Conservation (phyloP, 2,329 filamentous ascomycete species). For the Pezicula rhizophila region DNA sequence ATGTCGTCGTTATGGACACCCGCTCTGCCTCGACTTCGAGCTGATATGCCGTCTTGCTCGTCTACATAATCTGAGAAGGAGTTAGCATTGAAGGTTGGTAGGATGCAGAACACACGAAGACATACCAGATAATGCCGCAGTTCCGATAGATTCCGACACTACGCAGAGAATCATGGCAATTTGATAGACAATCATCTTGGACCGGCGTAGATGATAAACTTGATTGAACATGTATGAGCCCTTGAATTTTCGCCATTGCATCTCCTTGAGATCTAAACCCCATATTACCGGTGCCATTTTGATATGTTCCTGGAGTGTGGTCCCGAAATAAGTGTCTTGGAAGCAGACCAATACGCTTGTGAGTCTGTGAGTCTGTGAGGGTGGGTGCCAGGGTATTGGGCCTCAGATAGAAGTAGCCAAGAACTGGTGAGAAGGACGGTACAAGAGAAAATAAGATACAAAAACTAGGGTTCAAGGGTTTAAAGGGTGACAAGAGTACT, state of each 20-base stretch:
- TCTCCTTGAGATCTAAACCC: slow-evolving; percentile 50
- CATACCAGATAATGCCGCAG: slow-evolving; percentile 45
- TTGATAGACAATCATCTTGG: slow-evolving; percentile 56
- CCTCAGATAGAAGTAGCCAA: too few relatives aligned
- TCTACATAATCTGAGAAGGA: slow-evolving; percentile 42
- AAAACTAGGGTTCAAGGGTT: too few relatives aligned
- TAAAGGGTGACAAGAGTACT: too few relatives aligned
- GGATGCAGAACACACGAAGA: neutral
- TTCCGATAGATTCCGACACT: slow-evolving; percentile 50
- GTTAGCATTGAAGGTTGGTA: neutral
- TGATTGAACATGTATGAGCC: slow-evolving; percentile 52
- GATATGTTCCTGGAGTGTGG: neutral
- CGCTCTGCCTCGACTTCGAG: slow-evolving; percentile 29
- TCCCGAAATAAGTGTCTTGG: neutral
- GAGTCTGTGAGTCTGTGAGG: too few relatives aligned
- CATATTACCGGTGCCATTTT: slow-evolving; percentile 42
- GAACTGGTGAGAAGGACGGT: too few relatives aligned
- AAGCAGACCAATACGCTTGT: neutral
- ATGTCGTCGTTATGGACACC: slow-evolving; percentile 49
- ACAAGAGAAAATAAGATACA: too few relatives aligned
- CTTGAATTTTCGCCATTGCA: slow-evolving; percentile 53
- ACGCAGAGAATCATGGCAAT: slow-evolving; percentile 52
- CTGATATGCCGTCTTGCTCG: slow-evolving; percentile 41
- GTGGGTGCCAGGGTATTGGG: too few relatives aligned
- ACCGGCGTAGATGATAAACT: slow-evolving; percentile 47